Evolutionary conservation across 331 rosid species (phyloP), one percentile per base, ranked within the genome.

Genomic region (Cydonia oblonga): DNA sequence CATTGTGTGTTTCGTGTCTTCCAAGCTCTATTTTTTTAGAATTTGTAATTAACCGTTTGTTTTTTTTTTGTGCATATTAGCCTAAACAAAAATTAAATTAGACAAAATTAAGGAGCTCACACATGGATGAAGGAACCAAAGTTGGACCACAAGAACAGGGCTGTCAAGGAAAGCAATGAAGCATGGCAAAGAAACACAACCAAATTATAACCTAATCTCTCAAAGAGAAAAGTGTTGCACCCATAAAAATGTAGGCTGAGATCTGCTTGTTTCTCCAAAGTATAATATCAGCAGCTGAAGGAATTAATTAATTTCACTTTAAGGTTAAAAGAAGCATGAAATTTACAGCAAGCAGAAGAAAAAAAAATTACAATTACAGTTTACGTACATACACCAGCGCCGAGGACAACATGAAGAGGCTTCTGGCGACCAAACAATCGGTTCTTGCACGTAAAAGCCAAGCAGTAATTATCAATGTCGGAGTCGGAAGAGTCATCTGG

Each of bases 261-360:
- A 59, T 77, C 66, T 61, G 49, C 83, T 81, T 83, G 58, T 85
- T 64, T 74, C 86, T 77, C 91, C 96, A 87, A 1, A 89, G 84
- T 67, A 89, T 70, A 63, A 87, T 76, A 66, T 85, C 90, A 83
- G 96, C 96, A 64, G 18, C 96, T 85, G 80, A 64, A 79, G 46
- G 74, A 30, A 64, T 16, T 16, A 49, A 49, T 49, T 49, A 49
- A 49, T 16, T 46, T 15, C 20, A 49, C 20, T 16, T 49, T 16
- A 9, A 49, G 20, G 3, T 49, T 49, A 49, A 16, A 16, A 46
- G 0, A 5, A 32, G 26, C 24, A 3, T 10, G 26, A n/a, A 26
- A 52, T 51, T 22, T 13, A 12, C 33, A 60, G 32, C 49, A 22
- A 62, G 19, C 13, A 54, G 19, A 25, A 51, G 64, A 20, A 5